phyloP scores from a whole-genome alignment of 1,284 basidiomycete species.

The Rhodofomes roseus region DNA sequence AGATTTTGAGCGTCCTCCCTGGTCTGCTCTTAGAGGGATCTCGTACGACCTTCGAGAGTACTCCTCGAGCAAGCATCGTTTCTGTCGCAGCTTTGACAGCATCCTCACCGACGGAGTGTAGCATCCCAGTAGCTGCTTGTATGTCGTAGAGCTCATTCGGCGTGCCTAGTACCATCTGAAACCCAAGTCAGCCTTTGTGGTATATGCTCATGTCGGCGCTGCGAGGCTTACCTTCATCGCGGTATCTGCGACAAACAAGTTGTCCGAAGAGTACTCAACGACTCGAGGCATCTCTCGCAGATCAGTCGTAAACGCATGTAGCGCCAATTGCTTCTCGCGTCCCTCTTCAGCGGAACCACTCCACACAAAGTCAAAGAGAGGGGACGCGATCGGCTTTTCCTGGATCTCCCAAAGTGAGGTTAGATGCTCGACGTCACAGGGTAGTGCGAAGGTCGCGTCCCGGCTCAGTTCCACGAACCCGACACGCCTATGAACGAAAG shows the following conservation, averaged over 20 bases:
- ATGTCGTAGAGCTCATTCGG: slow-evolving; percentile 64
- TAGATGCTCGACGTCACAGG: slow-evolving; percentile 46
- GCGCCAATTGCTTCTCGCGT: slow-evolving; percentile 66
- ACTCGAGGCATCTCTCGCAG: slow-evolving; percentile 35
- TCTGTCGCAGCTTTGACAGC: slow-evolving; percentile 50
- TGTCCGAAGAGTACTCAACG: slow-evolving; percentile 32
- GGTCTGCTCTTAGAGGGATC: slow-evolving; percentile 60
- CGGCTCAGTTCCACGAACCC: slow-evolving; percentile 48
- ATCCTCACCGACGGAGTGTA: slow-evolving; percentile 53
- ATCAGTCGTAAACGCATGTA: slow-evolving; percentile 51
- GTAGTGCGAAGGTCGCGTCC: slow-evolving; percentile 36
- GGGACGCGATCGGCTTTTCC: slow-evolving; percentile 38
- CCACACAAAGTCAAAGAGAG: slow-evolving; percentile 74
- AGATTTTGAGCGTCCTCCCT: slow-evolving; percentile 70
- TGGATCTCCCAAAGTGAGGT: slow-evolving; percentile 43
- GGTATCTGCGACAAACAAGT: slow-evolving; percentile 55
- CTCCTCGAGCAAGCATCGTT: slow-evolving; percentile 55
- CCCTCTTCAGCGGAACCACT: slow-evolving; percentile 65
- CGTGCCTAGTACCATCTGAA: slow-evolving; percentile 74
- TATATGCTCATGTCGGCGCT: background rate
- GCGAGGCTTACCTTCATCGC: slow-evolving; percentile 57
- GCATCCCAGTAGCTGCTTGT: slow-evolving; percentile 49
- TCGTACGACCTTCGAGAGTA: slow-evolving; percentile 61
- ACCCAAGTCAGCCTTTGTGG: background rate
- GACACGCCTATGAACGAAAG: slow-evolving; percentile 41